Base-by-base conservation (phyloP, 208 protist genomes). In the Trypanosomatidae sp. region DNA sequence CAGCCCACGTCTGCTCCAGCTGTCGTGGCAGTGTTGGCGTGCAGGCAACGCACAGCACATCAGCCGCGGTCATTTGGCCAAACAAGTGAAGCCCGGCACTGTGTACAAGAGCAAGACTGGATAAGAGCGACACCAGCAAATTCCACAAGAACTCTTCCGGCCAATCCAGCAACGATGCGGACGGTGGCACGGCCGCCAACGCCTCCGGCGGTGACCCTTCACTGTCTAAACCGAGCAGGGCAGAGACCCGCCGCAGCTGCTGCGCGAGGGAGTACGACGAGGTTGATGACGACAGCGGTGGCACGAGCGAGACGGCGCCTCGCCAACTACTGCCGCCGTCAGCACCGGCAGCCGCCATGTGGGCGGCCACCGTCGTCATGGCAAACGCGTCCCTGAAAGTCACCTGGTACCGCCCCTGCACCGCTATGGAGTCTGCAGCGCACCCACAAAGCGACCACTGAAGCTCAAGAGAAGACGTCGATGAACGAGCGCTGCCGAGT, bases 111-210 rank as follows among this genome's bases (percentile, higher is more conserved):
- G 88, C 88, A 5, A 94, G 70, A 30, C 66, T 82, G 9, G 90
- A 90, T 2, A 96, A 71, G 9, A 96, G 68, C 4, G 82, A 81
- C 43, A 77, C 75, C 19, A 96, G 67, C 64, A 96, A 71, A 33
- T 83, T 84, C 90, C 92, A 96, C 59, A 94, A 64, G 66, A 93
- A 56, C 62, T 93, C 90, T 69, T 96, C 90, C 12, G 80, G 82
- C 90, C 92, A 96, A 50, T 71, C 69, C n/a, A 80, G 66, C 67
- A 69, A 73, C 77, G 69, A 84, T 71, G 46, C 44, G 64, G 69
- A 46, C 22, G 70, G 66, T n/a, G 66, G 8, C 9, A 53, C 22
- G n/a, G 58, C 30, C 15, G 73, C 19, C 55, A 66, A 41, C 9
- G 28, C 25, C 13, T 39, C 53, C 1, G 33, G 33, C 15, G 22